These are phyloP conservation scores for Corchorus olitorius DNA, from an alignment of 345 rosid genomes.

Conservation along the genomic window DNA sequence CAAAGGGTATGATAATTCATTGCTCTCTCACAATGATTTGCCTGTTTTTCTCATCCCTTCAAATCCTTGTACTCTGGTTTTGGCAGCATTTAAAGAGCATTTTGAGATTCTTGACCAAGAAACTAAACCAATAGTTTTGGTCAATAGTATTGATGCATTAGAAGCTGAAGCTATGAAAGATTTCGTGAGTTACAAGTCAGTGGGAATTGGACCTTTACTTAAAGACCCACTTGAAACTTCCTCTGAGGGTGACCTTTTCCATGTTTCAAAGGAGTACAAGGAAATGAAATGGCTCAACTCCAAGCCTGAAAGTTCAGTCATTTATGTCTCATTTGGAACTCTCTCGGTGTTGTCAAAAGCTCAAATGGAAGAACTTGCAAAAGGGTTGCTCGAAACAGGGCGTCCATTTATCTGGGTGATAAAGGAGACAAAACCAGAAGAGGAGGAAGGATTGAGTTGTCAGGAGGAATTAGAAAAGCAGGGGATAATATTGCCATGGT, in stretches of 20 bases:
- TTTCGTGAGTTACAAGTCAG: no score
- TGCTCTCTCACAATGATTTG: conserved; percentile 37
- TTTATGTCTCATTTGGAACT: conserved; percentile 66
- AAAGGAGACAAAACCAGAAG: conserved; percentile 27
- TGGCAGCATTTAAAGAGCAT: no score
- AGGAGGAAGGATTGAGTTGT: conserved; percentile 29
- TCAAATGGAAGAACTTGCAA: conserved; percentile 48
- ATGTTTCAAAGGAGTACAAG: neutral
- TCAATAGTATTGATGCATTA: no score
- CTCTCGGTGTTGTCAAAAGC: conserved; percentile 30
- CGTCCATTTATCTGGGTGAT: conserved; percentile 55
- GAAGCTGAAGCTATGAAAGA: no score
- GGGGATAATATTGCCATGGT: conserved; percentile 64
- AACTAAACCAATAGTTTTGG: no score
- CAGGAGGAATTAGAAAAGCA: conserved; percentile 37
- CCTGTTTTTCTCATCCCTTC: conserved; percentile 57
- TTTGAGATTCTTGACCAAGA: no score
- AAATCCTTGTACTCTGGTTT: neutral
- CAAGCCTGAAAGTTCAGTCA: conserved; percentile 40
- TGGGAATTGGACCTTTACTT: no score
- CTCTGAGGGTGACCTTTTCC: no score
- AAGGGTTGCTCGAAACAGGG: conserved; percentile 30
- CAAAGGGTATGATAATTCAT: conserved; percentile 20
- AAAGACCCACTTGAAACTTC: no score
- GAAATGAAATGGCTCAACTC: conserved; percentile 43